These are phyloP conservation scores for Neurospora sp. DNA, from an alignment of 495 filamentous ascomycete genomes.

Conservation along the genomic window DNA sequence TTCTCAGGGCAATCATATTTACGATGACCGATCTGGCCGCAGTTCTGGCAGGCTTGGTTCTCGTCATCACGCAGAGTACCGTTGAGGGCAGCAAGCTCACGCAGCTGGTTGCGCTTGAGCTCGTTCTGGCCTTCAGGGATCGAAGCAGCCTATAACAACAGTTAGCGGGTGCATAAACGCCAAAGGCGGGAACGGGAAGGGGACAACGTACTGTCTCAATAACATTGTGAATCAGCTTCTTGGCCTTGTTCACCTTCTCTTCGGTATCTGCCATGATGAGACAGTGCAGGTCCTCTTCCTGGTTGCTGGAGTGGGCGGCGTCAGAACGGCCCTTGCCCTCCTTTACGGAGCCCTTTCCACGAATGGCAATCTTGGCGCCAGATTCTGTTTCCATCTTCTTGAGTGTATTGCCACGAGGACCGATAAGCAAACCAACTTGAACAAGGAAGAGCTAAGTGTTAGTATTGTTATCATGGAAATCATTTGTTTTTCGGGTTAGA, in stretches of 20 bases:
- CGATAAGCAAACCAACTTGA: constrained; percentile 99
- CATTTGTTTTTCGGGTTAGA: constrained; percentile 27
- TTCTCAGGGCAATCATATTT: constrained; percentile 99
- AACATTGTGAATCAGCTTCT: constrained; percentile 92
- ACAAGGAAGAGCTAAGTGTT: constrained; percentile 80
- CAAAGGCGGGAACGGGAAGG: neutral
- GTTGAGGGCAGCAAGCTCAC: constrained; percentile 93
- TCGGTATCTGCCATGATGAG: constrained; percentile 99
- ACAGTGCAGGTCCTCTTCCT: constrained; percentile 98
- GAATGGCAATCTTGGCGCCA: constrained; percentile 94
- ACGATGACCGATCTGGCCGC: constrained; percentile 96
- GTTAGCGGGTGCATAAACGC: constrained; percentile 13
- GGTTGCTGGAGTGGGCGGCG: constrained; percentile 96
- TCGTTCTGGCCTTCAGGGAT: constrained; percentile 98
- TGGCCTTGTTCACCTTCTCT: constrained; percentile 96
- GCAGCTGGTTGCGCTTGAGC: constrained; percentile 95
- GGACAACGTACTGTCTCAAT: constrained; percentile 81
- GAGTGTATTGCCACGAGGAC: constrained; percentile 96
- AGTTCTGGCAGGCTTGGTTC: constrained; percentile 99
- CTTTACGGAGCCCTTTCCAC: constrained; percentile 98
- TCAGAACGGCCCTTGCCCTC: constrained; percentile 99
- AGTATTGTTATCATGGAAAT: constrained; percentile 43
- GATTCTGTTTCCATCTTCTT: constrained; percentile 99
- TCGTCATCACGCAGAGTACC: constrained; percentile 97
- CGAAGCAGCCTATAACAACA: constrained; percentile 65